Conservation (phyloP, 768 basidiomycete genomes). For the Mycena metata region DNA sequence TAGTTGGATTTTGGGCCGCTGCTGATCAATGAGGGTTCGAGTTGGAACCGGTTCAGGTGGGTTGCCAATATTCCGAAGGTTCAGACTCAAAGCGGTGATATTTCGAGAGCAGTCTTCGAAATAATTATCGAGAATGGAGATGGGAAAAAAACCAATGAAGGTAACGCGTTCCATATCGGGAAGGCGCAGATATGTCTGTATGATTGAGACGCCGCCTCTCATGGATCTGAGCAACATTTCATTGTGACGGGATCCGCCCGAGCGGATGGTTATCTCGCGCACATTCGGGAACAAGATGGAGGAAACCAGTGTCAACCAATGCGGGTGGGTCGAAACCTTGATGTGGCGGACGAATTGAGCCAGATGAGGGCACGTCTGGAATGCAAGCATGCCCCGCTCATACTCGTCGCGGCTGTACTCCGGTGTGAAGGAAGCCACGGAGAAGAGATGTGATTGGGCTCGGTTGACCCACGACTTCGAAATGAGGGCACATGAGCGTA, state of each 20-base stretch:
- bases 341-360: slow-evolving; percentile 14
- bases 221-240: neutral
- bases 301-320: neutral
- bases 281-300: neutral
- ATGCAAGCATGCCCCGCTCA: neutral
- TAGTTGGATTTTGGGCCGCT: neutral
- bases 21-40: too few relatives aligned
- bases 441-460: neutral
- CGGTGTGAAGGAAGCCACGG: neutral
- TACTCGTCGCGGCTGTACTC: neutral
- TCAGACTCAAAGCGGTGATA: neutral
- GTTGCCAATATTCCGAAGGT: neutral
- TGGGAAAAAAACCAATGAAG: slow-evolving; percentile 1
- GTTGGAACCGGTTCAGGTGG: neutral
- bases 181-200: slow-evolving; percentile 1
- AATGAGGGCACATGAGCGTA: slow-evolving; percentile 5
- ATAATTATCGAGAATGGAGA: neutral
- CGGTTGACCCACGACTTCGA: neutral
- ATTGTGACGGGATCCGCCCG: neutral
- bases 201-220: neutral
- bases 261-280: slow-evolving; percentile 12
- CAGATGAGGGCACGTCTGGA: slow-evolving; percentile 3
- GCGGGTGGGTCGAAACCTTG: neutral
- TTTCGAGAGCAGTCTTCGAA: neutral
- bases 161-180: neutral